Evolutionary conservation across 2,329 filamentous ascomycete genomes (phyloP).

Genomic region (Bisporella sp.): DNA sequence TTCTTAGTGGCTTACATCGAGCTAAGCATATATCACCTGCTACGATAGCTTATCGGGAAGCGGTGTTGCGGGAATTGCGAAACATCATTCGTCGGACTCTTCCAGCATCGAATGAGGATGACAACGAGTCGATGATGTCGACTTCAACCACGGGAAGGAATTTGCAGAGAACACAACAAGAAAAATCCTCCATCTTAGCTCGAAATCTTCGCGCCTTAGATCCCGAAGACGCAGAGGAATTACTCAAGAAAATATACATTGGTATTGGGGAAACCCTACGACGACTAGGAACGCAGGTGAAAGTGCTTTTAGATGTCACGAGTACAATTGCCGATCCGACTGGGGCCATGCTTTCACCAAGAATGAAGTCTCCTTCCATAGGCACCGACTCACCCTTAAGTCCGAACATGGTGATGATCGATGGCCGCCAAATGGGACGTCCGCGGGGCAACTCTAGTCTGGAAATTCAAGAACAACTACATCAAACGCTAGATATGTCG

Average conservation of each 20-base stretch:
- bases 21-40: slow-evolving; percentile 75
- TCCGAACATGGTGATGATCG: slow-evolving; percentile 22
- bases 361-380: slow-evolving; percentile 23
- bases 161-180: slow-evolving; percentile 67
- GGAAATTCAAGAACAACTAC: slow-evolving; percentile 63
- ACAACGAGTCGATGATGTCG: slow-evolving; percentile 84
- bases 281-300: slow-evolving; percentile 82
- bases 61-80: slow-evolving; percentile 79
- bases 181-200: slow-evolving; percentile 83
- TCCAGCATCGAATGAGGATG: slow-evolving; percentile 89
- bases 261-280: slow-evolving; percentile 81
- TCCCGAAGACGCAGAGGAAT: slow-evolving; percentile 73
- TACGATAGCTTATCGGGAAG: slow-evolving; percentile 76
- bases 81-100: slow-evolving; percentile 76
- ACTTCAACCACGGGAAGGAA: slow-evolving; percentile 68
- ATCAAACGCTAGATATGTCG: slow-evolving; percentile 68
- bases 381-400: slow-evolving; percentile 6
- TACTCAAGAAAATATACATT: slow-evolving; percentile 78
- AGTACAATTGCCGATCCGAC: slow-evolving; percentile 44
- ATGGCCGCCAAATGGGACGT: slow-evolving; percentile 15
- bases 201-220: slow-evolving; percentile 82
- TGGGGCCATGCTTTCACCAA: slow-evolving; percentile 5
- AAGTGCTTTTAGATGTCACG: slow-evolving; percentile 89
- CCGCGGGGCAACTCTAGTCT: slow-evolving; percentile 12
- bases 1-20: slow-evolving; percentile 72